A percentile compares a stretch with the other conserved stretches of the same genome.
These are phyloP conservation scores for Cercospora sp. DNA, from an alignment of 2,329 filamentous ascomycete species.

Conservation along the genomic window DNA sequence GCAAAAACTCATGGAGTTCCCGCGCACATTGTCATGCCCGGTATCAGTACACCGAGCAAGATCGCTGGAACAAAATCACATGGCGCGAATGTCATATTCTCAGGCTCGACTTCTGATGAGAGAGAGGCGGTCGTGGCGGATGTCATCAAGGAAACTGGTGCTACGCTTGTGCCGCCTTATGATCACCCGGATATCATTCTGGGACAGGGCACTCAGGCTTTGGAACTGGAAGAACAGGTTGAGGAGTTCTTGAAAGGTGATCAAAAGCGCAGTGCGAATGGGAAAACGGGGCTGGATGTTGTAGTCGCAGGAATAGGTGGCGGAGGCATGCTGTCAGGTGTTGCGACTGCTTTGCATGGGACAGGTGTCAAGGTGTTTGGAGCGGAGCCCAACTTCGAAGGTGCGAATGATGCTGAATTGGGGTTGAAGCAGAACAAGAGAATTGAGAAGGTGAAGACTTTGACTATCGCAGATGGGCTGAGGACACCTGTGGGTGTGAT, in stretches of 20 bases:
- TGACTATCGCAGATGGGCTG: conserved; percentile 87
- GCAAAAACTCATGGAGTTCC: conserved; percentile 71
- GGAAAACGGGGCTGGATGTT: conserved; percentile 42
- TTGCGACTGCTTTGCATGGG: conserved; percentile 72
- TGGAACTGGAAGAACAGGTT: conserved; percentile 80
- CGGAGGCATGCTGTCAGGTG: conserved; percentile 82
- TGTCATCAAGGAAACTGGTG: conserved; percentile 70
- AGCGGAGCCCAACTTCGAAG: conserved; percentile 78
- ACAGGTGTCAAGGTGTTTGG: conserved; percentile 79
- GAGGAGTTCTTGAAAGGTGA: conserved; percentile 49
- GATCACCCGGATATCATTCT: conserved; percentile 90
- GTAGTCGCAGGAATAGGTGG: conserved; percentile 83
- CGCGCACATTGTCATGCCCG: conserved; percentile 89
- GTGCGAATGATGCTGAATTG: conserved; percentile 77
- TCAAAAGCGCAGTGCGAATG: not conserved
- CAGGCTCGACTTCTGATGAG: conserved; percentile 76
- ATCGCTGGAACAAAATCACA: conserved; percentile 79
- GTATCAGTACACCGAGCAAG: conserved; percentile 81
- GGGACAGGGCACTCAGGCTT: conserved; percentile 84
- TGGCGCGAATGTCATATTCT: conserved; percentile 77
- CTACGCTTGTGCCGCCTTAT: conserved; percentile 82
- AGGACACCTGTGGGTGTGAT: conserved; percentile 75
- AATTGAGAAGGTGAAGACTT: conserved; percentile 67
- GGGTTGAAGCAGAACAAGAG: conserved; percentile 66
- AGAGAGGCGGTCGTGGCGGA: conserved; percentile 74